phyloP scores from a whole-genome alignment of 2,329 filamentous ascomycete species.

The Periconia macrospinosa region DNA sequence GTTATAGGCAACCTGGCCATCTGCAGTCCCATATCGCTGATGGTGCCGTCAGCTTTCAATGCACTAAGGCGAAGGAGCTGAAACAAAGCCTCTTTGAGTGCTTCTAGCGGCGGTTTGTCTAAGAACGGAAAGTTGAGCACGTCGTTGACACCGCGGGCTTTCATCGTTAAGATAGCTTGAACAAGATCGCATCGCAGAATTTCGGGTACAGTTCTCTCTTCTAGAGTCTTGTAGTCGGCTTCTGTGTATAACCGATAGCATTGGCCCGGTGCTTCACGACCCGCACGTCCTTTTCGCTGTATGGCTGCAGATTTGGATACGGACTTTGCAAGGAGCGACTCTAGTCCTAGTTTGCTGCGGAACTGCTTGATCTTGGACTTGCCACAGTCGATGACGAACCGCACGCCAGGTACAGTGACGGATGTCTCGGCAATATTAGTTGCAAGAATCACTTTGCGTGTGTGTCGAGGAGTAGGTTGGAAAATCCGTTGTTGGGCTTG shows the following conservation, averaged over 20 bases:
- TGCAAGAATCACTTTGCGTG: constrained; percentile 85
- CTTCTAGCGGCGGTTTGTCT: constrained; percentile 75
- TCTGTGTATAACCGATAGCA: constrained; percentile 90
- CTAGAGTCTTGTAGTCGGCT: constrained; percentile 68
- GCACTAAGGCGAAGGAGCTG: constrained; percentile 80
- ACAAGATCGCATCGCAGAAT: constrained; percentile 89
- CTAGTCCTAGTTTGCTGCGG: constrained; percentile 78
- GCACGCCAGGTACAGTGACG: constrained; percentile 89
- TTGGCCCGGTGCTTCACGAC: constrained; percentile 86
- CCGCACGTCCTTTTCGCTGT: constrained; percentile 87
- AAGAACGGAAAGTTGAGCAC: constrained; percentile 82
- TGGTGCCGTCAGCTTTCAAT: constrained; percentile 68
- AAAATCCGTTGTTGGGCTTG: constrained; percentile 87
- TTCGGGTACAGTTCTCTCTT: constrained; percentile 79
- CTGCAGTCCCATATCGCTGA: constrained; percentile 72
- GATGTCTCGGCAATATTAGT: constrained; percentile 99
- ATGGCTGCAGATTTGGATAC: constrained; percentile 94
- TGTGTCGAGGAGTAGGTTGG: constrained; percentile 69
- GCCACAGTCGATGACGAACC: constrained; percentile 88
- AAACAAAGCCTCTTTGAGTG: constrained; percentile 78
- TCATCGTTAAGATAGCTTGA: constrained; percentile 87
- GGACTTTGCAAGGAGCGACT: constrained; percentile 85
- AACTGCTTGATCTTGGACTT: constrained; percentile 96
- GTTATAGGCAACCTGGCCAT: constrained; percentile 85
- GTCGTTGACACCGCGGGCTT: constrained; percentile 83